phyloP scores from a whole-genome alignment of 345 rosid genomes.

The Carallia pectinifolia region DNA sequence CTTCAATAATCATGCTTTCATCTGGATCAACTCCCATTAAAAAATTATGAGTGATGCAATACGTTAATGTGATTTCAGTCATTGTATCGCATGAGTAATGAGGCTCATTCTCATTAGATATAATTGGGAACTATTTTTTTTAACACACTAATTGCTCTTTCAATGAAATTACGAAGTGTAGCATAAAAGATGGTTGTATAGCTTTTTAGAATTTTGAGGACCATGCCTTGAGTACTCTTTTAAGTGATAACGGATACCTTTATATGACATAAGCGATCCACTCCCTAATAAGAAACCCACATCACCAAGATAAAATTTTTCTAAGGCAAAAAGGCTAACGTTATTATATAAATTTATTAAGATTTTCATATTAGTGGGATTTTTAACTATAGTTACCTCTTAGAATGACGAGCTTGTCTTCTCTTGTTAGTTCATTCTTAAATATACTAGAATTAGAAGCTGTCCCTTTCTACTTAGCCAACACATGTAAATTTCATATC shows the following conservation, averaged over 20 bases:
- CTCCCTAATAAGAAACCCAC: background rate
- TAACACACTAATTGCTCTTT: background rate
- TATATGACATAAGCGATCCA: background rate
- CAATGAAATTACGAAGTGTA: background rate
- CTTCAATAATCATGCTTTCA: background rate
- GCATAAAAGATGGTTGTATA: background rate
- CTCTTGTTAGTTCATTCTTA: background rate
- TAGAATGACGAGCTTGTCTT: background rate
- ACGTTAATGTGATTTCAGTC: background rate
- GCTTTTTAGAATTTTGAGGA: background rate
- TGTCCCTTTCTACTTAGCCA: constrained; percentile 3
- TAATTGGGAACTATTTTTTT: background rate
- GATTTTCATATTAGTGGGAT: background rate
- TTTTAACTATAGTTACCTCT: background rate
- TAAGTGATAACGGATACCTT: background rate
- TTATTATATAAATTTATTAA: no score
- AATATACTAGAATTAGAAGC: background rate
- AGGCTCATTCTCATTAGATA: background rate
- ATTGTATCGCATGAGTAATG: no score
- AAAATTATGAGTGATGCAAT: background rate
- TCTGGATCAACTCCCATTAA: background rate
- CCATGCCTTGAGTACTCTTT: background rate
- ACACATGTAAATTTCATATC: constrained; percentile 10
- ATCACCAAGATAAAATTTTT: background rate
- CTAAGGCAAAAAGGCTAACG: background rate